Evolutionary conservation across 495 filamentous ascomycete genomes (phyloP).

Genomic region (Parathielavia appendiculata): DNA sequence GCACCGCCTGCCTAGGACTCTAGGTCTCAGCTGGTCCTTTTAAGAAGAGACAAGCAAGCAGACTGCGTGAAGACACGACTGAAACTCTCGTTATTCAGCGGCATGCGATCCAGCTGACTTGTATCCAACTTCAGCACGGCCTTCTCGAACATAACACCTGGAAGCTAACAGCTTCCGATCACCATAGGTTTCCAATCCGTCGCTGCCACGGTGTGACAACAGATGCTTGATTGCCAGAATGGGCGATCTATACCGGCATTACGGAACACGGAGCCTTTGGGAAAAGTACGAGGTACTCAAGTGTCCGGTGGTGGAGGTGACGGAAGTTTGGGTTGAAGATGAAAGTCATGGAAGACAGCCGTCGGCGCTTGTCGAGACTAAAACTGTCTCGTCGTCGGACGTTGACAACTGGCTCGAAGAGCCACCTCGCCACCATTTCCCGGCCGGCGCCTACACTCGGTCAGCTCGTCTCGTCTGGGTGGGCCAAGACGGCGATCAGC

Average conservation of each 20-base stretch:
- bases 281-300: slow-evolving; percentile 21
- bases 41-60: too few relatives aligned
- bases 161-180: too few relatives aligned
- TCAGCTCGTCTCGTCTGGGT: slow-evolving; percentile 23
- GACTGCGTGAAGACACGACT: too few relatives aligned
- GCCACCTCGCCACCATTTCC: slow-evolving; percentile 13
- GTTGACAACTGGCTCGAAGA: slow-evolving; percentile 29
- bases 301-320: slow-evolving; percentile 21
- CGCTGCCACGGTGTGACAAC: neutral
- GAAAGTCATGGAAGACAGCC: neutral
- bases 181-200: too few relatives aligned
- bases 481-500: slow-evolving; percentile 9
- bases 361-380: slow-evolving; percentile 6
- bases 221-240: slow-evolving; percentile 9
- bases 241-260: slow-evolving; percentile 25
- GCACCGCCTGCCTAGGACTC: neutral
- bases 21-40: neutral
- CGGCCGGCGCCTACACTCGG: slow-evolving; percentile 7
- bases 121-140: too few relatives aligned
- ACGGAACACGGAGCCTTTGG: slow-evolving; percentile 21
- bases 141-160: too few relatives aligned
- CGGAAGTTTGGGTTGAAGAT: slow-evolving; percentile 24
- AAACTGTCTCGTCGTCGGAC: slow-evolving; percentile 8
- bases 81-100: neutral
- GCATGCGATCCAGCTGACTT: too few relatives aligned